Evolutionary conservation across 2,329 filamentous ascomycete genomes (phyloP).

Genomic region (Pseudopithomyces chartarum): DNA sequence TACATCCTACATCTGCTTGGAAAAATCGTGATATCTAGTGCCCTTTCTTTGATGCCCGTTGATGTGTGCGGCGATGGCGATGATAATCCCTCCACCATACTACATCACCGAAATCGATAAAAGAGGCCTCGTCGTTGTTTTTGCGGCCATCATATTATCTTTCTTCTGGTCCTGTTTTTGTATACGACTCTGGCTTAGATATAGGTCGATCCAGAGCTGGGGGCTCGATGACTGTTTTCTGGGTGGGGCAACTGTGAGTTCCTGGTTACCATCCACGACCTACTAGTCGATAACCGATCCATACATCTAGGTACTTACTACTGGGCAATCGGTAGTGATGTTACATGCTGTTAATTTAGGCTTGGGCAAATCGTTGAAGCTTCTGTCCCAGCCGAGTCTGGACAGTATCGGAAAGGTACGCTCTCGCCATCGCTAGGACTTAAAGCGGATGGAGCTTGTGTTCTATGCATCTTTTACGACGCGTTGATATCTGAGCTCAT

Average conservation of each 20-base stretch:
- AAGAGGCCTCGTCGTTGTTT: constrained; percentile 40
- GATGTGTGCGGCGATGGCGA: background rate
- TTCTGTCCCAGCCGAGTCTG: constrained; percentile 17
- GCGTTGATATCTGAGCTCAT: background rate
- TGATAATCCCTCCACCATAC: constrained; percentile 31
- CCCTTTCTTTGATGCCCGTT: background rate
- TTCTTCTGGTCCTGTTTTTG: constrained; percentile 38
- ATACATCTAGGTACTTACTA: constrained; percentile 28
- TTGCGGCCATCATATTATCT: constrained; percentile 29
- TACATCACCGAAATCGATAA: constrained; percentile 37
- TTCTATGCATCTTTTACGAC: too few species aligned
- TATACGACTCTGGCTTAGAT: constrained; percentile 37
- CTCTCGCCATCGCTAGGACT: background rate
- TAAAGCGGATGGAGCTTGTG: background rate
- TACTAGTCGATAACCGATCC: background rate
- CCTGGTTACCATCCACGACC: background rate
- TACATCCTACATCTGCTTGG: background rate
- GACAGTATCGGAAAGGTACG: constrained; percentile 34
- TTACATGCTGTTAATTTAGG: constrained; percentile 32
- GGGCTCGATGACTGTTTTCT: constrained; percentile 37
- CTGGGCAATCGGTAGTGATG: constrained; percentile 22
- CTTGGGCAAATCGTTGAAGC: constrained; percentile 24
- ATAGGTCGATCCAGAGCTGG: constrained; percentile 32
- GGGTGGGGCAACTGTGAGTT: constrained; percentile 27
- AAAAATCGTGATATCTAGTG: background rate